These are phyloP conservation scores for Meredithiella fracta DNA, from an alignment of 2,329 filamentous ascomycete genomes.

Conservation along the genomic window DNA sequence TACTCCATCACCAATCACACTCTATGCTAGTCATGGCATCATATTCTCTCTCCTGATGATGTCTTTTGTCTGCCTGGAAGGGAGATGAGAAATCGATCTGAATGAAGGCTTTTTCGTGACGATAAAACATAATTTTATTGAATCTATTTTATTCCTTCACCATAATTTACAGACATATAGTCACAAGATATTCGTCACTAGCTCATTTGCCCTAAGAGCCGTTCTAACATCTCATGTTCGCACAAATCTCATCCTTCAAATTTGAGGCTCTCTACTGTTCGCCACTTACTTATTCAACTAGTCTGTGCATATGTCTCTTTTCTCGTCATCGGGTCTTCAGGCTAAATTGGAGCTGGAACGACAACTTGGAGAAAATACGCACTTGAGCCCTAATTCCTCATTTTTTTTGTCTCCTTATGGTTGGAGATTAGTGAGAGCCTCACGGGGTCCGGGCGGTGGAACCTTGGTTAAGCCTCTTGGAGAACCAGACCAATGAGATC, in stretches of 20 bases:
- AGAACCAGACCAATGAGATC: background rate
- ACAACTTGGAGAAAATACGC: background rate
- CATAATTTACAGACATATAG: no score
- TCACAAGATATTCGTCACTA: no score
- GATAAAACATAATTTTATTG: no score
- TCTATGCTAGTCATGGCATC: background rate
- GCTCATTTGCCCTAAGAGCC: no score
- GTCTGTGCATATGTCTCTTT: background rate
- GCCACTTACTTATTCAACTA: background rate
- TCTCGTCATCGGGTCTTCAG: background rate
- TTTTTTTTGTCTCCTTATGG: background rate
- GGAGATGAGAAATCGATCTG: no score
- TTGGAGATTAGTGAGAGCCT: conserved; percentile 7
- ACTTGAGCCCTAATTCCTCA: conserved; percentile 4
- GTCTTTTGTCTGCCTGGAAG: no score
- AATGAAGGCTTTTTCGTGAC: no score
- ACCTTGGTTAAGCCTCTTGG: background rate
- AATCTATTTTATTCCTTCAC: no score
- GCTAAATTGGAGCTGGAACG: background rate
- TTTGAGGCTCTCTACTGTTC: no score
- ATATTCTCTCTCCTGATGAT: no score
- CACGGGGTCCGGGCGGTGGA: background rate
- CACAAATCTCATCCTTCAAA: no score
- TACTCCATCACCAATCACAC: background rate
- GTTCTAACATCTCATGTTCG: no score